Conservation (phyloP, 148 eudicot species). For the Bassia scoparia region DNA sequence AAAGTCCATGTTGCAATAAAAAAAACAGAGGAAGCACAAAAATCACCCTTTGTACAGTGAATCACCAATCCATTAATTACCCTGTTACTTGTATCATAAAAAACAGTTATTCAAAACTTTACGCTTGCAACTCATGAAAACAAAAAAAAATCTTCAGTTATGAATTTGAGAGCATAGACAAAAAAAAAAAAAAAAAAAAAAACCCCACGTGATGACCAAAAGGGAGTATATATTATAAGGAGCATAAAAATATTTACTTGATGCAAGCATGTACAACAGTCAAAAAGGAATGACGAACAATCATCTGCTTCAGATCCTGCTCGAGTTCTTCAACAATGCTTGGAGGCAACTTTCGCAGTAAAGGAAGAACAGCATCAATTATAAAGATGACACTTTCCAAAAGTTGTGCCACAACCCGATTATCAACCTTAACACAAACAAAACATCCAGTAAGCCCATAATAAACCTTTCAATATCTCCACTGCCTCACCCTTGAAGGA, state of each 20-base stretch:
- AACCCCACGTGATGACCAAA: no score
- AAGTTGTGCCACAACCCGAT: constrained; percentile 61
- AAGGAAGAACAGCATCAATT: constrained; percentile 83
- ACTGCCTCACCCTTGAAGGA: not conserved
- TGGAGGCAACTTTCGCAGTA: constrained; percentile 75
- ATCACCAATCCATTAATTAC: no score
- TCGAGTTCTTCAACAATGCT: constrained; percentile 84
- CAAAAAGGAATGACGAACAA: constrained; percentile 94
- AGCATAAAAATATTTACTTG: constrained; percentile 47
- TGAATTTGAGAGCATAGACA: no score
- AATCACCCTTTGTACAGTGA: no score
- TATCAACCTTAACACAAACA: constrained; percentile 65
- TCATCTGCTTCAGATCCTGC: constrained; percentile 94
- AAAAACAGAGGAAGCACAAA: no score
- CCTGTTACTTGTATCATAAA: no score
- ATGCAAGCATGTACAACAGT: constrained; percentile 97
- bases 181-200: not conserved
- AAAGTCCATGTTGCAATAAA: no score
- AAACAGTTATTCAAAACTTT: no score
- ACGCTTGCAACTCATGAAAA: no score
- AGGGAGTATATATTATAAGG: no score
- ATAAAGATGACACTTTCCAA: constrained; percentile 84
- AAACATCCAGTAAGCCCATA: constrained; percentile 4
- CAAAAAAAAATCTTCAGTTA: no score
- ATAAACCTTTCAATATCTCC: constrained; percentile 6